Percentiles rank a stretch among this genome's conserved stretches.
Evolutionary conservation across 208 protist species (phyloP).

Genomic region (Strigomonas galati): DNA sequence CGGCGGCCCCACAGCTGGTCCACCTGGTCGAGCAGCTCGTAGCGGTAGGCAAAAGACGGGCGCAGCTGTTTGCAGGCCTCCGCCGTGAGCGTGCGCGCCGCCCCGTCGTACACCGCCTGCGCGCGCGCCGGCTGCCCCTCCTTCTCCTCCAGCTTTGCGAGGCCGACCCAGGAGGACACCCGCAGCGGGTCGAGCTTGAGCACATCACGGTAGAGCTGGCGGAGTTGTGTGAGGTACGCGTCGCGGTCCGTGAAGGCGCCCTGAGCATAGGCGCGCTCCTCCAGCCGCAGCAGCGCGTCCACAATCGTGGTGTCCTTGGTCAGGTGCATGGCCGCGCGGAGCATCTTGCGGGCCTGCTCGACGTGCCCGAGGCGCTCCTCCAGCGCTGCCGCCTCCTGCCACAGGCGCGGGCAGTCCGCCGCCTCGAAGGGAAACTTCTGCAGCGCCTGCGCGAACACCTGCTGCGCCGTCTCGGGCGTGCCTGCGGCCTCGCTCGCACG

Average conservation of each 20-base stretch:
- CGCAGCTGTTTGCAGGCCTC: constrained; percentile 29
- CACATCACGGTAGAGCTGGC: constrained; percentile 46
- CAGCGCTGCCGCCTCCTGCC: constrained; percentile 70
- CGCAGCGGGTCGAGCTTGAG: constrained; percentile 63
- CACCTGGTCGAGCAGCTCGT: constrained; percentile 60
- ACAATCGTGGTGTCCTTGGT: constrained; percentile 41
- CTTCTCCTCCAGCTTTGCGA: constrained; percentile 75
- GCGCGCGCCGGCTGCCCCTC: constrained; percentile 47
- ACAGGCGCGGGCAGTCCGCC: constrained; percentile 64
- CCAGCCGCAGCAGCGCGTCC: constrained; percentile 31
- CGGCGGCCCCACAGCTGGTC: constrained; percentile 66
- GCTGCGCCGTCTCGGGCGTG: constrained; percentile 36
- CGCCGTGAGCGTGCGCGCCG: constrained; percentile 44
- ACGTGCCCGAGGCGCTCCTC: constrained; percentile 60
- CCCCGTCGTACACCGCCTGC: constrained; percentile 51
- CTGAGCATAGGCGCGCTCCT: constrained; percentile 19
- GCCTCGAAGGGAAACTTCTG: constrained; percentile 65
- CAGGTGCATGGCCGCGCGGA: constrained; percentile 51
- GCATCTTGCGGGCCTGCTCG: constrained; percentile 52
- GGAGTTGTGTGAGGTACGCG: constrained; percentile 25
- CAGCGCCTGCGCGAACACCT: constrained; percentile 52
- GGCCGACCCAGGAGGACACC: constrained; percentile 59
- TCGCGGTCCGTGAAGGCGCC: neutral
- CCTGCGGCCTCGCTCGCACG: constrained; percentile 28
- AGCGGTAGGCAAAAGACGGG: constrained; percentile 58